Base-by-base conservation (phyloP, 2,329 filamentous ascomycete genomes). In the Gyromitra esculenta region DNA sequence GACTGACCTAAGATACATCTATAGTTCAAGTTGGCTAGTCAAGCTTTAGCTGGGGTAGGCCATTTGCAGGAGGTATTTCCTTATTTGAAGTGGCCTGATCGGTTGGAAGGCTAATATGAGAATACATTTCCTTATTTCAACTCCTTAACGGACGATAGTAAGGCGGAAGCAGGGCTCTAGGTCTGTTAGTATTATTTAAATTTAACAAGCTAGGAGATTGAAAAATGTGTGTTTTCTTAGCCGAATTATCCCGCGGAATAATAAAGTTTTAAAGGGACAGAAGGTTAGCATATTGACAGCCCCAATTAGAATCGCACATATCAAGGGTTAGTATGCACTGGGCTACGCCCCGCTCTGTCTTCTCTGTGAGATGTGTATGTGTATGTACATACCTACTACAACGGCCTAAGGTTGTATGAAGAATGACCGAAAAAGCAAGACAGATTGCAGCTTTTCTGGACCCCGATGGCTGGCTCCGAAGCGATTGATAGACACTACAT, bases 171-270 rank as follows among this genome's bases (percentile, higher is more conserved):
- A 8, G n/a, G 18, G n/a, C 11, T 18, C n/a, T 52, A 5, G 48
- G 8, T 8, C 48, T 21, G 25, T 52, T 52, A 18, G 48, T 52
- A 8, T 8, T 2, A n/a, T n/a, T 52, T 52, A 31, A 31, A 1
- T 52, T 52, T 21, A n/a, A n/a, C 18, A 18, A 52, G 3, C 48
- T 21, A 18, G 4, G 15, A 43, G 13, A 8, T 52, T n/a, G 8
- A 52, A 25, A 15, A 52, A 21, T 18, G 7, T 5, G 18, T 52
- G n/a, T 21, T 52, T 52, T n/a, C 18, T 52, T 52, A 52, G 8
- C 15, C 48, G 48, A 52, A 52, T 8, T 18, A 52, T 52, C 8
- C 48, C 48, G 48, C 48, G 48, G 48, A 52, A 52, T 52, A 52
- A 21, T 52, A 18, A 52, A n/a, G 15, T n/a, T 21, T 52, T 18